Evolutionary conservation across 2,329 filamentous ascomycete species (phyloP), one percentile per base, ranked within the genome.

Genomic region (Sarocladium strictum): DNA sequence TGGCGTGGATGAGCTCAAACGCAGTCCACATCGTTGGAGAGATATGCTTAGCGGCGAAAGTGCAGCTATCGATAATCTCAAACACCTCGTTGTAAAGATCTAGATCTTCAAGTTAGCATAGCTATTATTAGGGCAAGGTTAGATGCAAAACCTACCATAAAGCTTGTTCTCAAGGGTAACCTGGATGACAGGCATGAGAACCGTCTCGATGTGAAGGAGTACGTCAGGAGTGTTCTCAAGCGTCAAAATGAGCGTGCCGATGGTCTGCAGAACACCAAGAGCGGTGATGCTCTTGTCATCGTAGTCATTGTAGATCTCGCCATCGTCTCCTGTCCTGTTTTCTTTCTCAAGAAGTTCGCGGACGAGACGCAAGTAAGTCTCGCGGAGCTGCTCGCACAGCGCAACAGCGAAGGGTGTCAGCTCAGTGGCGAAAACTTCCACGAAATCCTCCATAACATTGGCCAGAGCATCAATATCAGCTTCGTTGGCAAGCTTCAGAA

Each of bases 391-490:
- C 72, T 97, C 92, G 65, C 91, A 96, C 3, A 99, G 78, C 3
- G 94, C 94, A 29, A 99, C 93, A 11, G 94, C 94, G 64, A 99
- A 99, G 2, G 94, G 94, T 5, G 94, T 97, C 47, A 99, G 80
- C 69, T 99, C 94, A 2, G 90, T 82, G n/a, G 94, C 93, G 67
- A 99, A 99, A 2, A 97, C 92, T 70, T 99, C 94, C 45, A 99
- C 94, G 67, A 99, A 99, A 67, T 99, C 94, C 72, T 99, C 94
- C 94, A 99, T 99, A 37, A 99, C 94, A 65, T 97, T 97, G 21
- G 94, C 93, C 38, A 99, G 78, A 4, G 94, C 92, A 70, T 99
- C 94, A 49, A 99, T 93, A 67, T 99, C 94, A 56, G 95, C 94
- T 72, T 99, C 94, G 66, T 99, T 99, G 26, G 94, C 93, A 55